phyloP scores from a whole-genome alignment of 2,329 filamentous ascomycete genomes.

The Sphaerulina musiva region DNA sequence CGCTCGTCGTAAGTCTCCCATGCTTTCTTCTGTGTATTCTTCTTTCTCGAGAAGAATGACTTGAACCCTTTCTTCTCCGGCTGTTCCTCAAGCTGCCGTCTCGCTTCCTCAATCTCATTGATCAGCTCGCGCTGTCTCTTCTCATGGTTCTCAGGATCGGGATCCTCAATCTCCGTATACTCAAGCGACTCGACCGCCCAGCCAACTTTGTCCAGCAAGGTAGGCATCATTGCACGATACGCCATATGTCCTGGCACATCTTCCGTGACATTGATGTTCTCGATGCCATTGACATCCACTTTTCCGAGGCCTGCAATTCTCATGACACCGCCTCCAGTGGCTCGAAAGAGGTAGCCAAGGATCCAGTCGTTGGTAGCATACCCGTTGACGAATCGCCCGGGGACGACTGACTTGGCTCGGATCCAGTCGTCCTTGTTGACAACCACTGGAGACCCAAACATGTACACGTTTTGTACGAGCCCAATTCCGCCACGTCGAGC shows the following conservation, averaged over 20 bases:
- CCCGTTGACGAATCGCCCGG: conserved; percentile 90
- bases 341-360: conserved; percentile 82
- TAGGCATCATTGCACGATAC: conserved; percentile 87
- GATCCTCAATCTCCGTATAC: conserved; percentile 93
- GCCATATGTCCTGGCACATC: conserved; percentile 91
- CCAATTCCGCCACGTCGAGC: conserved; percentile 76
- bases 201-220: conserved; percentile 75
- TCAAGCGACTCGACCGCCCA: conserved; percentile 91
- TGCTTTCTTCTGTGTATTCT: conserved; percentile 67
- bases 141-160: conserved; percentile 87
- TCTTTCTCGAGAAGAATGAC: conserved; percentile 77
- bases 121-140: conserved; percentile 87
- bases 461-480: conserved; percentile 86
- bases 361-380: conserved; percentile 98
- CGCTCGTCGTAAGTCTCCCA: conserved; percentile 91
- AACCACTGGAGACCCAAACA: conserved; percentile 88
- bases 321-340: conserved; percentile 87
- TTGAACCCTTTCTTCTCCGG: conserved; percentile 61
- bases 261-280: conserved; percentile 84
- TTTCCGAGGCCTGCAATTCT: conserved; percentile 76
- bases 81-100: conserved; percentile 76
- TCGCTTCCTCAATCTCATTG: conserved; percentile 90
- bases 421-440: conserved; percentile 86
- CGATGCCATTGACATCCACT: conserved; percentile 73
- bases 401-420: conserved; percentile 71